A percentile compares a stretch with the other conserved stretches of the same genome.
Conservation (phyloP, 1,139 yeast genomes). For the Pichia sp. region DNA sequence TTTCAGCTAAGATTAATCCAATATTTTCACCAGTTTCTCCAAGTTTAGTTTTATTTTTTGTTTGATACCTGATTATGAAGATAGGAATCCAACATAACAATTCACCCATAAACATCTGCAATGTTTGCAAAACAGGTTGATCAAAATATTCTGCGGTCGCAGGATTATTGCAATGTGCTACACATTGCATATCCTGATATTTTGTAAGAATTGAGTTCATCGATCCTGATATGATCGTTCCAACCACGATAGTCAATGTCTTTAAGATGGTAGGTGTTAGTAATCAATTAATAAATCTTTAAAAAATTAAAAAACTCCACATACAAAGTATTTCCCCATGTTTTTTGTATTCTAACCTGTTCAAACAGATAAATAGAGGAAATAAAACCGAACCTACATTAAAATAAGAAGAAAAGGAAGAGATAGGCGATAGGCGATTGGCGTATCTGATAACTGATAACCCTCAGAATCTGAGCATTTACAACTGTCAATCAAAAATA, state of each 20-base stretch:
- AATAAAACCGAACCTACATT: too few species aligned
- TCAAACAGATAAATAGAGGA: too few species aligned
- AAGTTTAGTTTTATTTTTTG: background rate
- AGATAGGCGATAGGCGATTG: too few species aligned
- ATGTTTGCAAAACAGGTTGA: constrained; percentile 74
- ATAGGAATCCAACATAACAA: constrained; percentile 45
- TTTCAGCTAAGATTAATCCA: background rate
- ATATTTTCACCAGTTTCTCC: background rate
- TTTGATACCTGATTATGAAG: constrained; percentile 6
- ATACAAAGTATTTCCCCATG: background rate
- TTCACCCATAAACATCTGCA: constrained; percentile 81
- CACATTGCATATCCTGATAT: constrained; percentile 73
- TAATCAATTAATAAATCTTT: background rate
- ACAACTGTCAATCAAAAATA: too few species aligned
- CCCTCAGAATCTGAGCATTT: too few species aligned
- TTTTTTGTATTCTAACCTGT: too few species aligned
- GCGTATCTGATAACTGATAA: too few species aligned
- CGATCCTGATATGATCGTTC: constrained; percentile 64
- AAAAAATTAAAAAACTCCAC: background rate
- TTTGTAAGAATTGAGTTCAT: constrained; percentile 70
- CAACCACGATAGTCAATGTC: constrained; percentile 35
- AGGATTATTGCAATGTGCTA: constrained; percentile 47
- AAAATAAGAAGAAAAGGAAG: too few species aligned
- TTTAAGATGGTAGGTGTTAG: background rate
- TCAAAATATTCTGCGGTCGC: constrained; percentile 47